Evolutionary conservation across 1,284 basidiomycete genomes (phyloP), one percentile per base, ranked within the genome.

Genomic region (Moniliophthora roreri): DNA sequence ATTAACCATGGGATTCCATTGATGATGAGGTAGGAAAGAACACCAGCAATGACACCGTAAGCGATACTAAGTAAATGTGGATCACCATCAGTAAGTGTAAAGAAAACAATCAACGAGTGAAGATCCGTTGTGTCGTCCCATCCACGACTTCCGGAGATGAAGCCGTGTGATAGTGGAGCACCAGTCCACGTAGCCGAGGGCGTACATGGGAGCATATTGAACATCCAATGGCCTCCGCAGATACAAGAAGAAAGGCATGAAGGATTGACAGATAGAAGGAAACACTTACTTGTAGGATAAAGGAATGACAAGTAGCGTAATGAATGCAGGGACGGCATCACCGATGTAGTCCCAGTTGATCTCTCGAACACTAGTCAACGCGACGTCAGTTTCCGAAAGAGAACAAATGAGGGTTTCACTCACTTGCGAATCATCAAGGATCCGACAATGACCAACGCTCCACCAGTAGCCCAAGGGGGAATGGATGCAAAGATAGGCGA

Each of bases 331-430:
- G 2, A 95, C 80, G 13, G 89, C 83, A 67, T 95, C 93, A 24
- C 92, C 91, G 38, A 87, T 79, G 65, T 91, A 95, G 65, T 87
- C 80, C 92, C 93, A 95, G 71, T 94, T 95, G 70, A 95, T 89
- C 54, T 91, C 87, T 37, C 85, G 80, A 11, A 91, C 88, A 64
- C 81, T 84, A 55, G 1, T 7, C 52, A 26, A 47, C 18, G 36
- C 8, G 15, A 18, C 28, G 15, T 9, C 23, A 9, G 24, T 38
- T 10, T n/a, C 5, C 39, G 34, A 37, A 15, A n/a, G 20, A 34
- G 15, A 41, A 48, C 36, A 41, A 32, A 50, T 20, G 20, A 23
- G 21, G 28, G 39, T 34, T 48, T 5, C 11, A 67, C 80, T 42
- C 54, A 83, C 82, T 92, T 94, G 63, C 87, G 81, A 65, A 93